Conservation (phyloP, 2,329 filamentous ascomycete genomes). For the Nemania sp. region DNA sequence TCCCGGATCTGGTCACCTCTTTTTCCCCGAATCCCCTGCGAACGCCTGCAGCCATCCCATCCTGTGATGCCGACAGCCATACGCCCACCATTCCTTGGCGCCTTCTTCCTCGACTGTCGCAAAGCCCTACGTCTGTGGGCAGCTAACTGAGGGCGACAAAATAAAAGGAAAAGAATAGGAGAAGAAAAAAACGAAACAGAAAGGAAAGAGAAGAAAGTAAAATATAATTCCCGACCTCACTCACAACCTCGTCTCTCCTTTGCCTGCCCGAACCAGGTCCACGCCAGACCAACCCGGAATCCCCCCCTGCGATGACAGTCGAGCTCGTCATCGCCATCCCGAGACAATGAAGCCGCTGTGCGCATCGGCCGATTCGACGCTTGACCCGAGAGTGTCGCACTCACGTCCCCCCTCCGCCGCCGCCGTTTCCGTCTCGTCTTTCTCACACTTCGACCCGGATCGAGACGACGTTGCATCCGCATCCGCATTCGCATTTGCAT, state of each 20-base stretch:
- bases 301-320: slow-evolving; percentile 31
- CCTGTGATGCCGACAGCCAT: slow-evolving; percentile 19
- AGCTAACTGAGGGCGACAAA: too few species aligned
- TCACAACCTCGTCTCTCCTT: background rate
- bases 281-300: background rate
- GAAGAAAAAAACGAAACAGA: background rate
- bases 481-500: slow-evolving; percentile 30
- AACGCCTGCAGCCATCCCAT: slow-evolving; percentile 30
- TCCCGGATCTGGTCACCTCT: slow-evolving; percentile 28
- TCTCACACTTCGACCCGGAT: slow-evolving; percentile 31
- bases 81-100: slow-evolving; percentile 13
- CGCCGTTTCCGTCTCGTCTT: background rate
- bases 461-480: slow-evolving; percentile 42
- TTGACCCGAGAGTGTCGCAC: slow-evolving; percentile 42
- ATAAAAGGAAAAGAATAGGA: background rate
- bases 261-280: background rate
- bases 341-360: slow-evolving; percentile 44
- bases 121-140: too few species aligned
- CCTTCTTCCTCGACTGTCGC: background rate
- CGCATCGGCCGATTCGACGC: slow-evolving; percentile 40
- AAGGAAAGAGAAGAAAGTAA: background rate
- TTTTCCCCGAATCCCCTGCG: slow-evolving; percentile 31
- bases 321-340: slow-evolving; percentile 33
- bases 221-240: too few species aligned
- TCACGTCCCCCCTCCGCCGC: slow-evolving; percentile 8